Percentiles rank a stretch among this genome's conserved stretches.
Evolutionary conservation across 1,139 yeast species (phyloP).

Genomic region (Suhomyces wounanorum): DNA sequence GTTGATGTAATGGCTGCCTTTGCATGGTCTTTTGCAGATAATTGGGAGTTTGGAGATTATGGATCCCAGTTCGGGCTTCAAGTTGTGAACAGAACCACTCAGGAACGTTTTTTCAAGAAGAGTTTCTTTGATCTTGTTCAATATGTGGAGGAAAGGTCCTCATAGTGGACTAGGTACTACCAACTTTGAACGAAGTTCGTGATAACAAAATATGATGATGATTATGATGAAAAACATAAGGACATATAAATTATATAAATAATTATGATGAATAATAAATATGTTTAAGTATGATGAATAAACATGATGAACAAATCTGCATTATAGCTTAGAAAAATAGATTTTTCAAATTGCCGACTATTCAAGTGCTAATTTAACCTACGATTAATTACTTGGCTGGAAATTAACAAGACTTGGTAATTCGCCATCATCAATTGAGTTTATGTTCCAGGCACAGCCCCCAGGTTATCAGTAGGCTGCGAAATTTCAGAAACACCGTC

Average conservation of each 20-base stretch:
- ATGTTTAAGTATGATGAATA: too few relatives aligned
- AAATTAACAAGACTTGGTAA: too few relatives aligned
- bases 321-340: too few relatives aligned
- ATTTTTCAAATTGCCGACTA: too few relatives aligned
- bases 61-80: constrained; percentile 35
- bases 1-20: constrained; percentile 34
- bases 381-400: too few relatives aligned
- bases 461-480: neutral
- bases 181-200: too few relatives aligned
- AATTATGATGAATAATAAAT: too few relatives aligned
- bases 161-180: neutral
- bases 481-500: neutral
- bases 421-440: neutral
- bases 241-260: too few relatives aligned
- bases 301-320: too few relatives aligned
- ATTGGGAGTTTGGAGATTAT: constrained; percentile 38
- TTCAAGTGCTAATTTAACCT: too few relatives aligned
- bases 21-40: constrained; percentile 39
- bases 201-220: too few relatives aligned
- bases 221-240: too few relatives aligned
- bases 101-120: constrained; percentile 33
- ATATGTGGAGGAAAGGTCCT: constrained; percentile 18
- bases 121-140: constrained; percentile 29
- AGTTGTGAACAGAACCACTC: constrained; percentile 34
- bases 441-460: neutral